These are phyloP conservation scores for Dothideomycetes sp. DNA, from an alignment of 2,329 filamentous ascomycete species.

Conservation along the genomic window DNA sequence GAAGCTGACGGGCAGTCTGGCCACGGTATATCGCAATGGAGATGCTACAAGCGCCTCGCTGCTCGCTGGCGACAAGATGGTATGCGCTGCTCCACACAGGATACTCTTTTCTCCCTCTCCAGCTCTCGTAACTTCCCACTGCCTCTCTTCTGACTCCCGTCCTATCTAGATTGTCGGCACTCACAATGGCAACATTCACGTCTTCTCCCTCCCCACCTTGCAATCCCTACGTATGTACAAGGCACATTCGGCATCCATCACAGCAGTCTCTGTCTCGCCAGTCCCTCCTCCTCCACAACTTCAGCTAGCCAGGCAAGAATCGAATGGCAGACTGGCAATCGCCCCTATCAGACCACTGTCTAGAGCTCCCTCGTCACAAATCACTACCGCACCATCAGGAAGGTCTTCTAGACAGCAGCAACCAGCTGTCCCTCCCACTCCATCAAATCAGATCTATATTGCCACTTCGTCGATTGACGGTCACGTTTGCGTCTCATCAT, in stretches of 20 bases:
- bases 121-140: too few species aligned
- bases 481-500: constrained; percentile 81
- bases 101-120: too few species aligned
- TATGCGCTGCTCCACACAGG: constrained; percentile 40
- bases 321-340: constrained; percentile 1
- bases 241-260: constrained; percentile 85
- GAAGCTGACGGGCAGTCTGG: constrained; percentile 69
- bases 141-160: too few species aligned
- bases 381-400: neutral
- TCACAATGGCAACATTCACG: constrained; percentile 92
- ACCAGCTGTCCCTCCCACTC: constrained; percentile 54
- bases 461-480: constrained; percentile 92
- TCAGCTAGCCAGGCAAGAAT: neutral
- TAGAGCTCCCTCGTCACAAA: constrained; percentile 1
- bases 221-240: constrained; percentile 77
- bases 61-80: constrained; percentile 94
- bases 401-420: constrained; percentile 31
- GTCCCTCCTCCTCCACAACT: constrained; percentile 50
- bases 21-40: constrained; percentile 78
- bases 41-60: constrained; percentile 89
- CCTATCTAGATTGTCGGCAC: constrained; percentile 70
- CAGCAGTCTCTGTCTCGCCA: constrained; percentile 80
- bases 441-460: constrained; percentile 86
- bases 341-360: constrained; percentile 2
- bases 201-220: constrained; percentile 72